These are phyloP conservation scores for Thinopyrum elongatum DNA, from an alignment of 176 grass and related monocot genomes.

Conservation along the genomic window DNA sequence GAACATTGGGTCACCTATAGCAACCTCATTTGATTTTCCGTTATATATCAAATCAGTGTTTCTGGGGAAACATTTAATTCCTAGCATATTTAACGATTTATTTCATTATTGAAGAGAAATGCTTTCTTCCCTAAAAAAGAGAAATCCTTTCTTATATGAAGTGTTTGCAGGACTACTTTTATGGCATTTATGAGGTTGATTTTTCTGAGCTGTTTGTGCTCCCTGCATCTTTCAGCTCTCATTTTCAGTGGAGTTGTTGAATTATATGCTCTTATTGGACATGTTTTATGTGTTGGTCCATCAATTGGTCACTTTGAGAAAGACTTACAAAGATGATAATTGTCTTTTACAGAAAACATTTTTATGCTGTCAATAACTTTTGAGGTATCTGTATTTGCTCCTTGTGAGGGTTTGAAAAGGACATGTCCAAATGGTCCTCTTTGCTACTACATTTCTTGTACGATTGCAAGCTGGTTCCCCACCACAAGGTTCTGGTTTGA, in stretches of 20 bases:
- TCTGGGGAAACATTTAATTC: background rate
- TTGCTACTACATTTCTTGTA: background rate
- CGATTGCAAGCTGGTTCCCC: background rate
- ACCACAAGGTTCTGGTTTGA: background rate
- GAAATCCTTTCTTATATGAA: background rate
- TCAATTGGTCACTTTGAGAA: background rate
- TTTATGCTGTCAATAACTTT: background rate
- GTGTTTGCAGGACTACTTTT: background rate
- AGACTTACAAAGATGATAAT: background rate
- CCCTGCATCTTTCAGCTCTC: slow-evolving; percentile 29
- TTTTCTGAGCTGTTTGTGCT: slow-evolving; percentile 15
- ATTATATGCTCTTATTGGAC: slow-evolving; percentile 1
- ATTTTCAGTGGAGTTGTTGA: slow-evolving; percentile 31
- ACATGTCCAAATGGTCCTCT: background rate
- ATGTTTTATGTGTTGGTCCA: background rate
- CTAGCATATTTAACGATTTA: background rate
- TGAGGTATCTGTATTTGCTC: slow-evolving; percentile 2
- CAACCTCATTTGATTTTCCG: background rate
- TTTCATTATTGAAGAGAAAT: background rate
- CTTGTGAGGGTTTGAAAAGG: background rate
- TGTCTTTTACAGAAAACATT: background rate
- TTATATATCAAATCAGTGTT: slow-evolving; percentile 3
- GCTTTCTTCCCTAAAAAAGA: background rate
- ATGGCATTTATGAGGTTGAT: slow-evolving; percentile 19
- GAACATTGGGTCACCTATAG: background rate